phyloP scores from a whole-genome alignment of 306 rosid species.

The Potentilla sterilis region DNA sequence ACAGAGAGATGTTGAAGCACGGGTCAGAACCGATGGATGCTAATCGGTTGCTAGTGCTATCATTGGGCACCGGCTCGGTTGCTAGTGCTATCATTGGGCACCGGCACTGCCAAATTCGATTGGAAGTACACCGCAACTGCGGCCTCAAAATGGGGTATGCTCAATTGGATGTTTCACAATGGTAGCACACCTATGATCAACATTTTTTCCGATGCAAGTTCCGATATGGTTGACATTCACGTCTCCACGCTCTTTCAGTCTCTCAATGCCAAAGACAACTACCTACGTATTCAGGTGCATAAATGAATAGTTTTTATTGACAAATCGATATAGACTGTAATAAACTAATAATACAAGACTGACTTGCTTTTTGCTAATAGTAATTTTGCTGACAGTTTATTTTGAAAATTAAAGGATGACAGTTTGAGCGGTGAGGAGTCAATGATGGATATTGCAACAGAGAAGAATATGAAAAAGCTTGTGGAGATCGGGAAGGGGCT shows the following conservation, averaged over 20 bases:
- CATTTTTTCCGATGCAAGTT: slow-evolving; percentile 30
- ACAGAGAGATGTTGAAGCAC: slow-evolving; percentile 21
- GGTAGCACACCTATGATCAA: slow-evolving; percentile 35
- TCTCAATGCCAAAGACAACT: slow-evolving; percentile 15
- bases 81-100: slow-evolving; percentile 44
- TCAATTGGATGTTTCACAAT: slow-evolving; percentile 32
- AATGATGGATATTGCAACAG: slow-evolving; percentile 23
- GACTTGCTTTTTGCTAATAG: not conserved
- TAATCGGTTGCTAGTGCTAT: slow-evolving; percentile 33
- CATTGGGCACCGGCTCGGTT: slow-evolving; percentile 42
- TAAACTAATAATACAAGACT: not conserved
- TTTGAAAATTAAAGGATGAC: slow-evolving; percentile 28
- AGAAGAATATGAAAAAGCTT: slow-evolving; percentile 28
- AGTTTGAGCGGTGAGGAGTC: slow-evolving; percentile 23
- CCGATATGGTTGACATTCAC: slow-evolving; percentile 45
- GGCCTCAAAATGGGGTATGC: slow-evolving; percentile 39
- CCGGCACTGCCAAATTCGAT: slow-evolving; percentile 32
- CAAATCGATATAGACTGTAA: not conserved
- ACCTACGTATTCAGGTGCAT: slow-evolving; percentile 42
- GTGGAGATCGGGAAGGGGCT: slow-evolving; percentile 24
- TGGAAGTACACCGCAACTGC: slow-evolving; percentile 30
- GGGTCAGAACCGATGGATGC: slow-evolving; percentile 29
- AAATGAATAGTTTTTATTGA: not conserved
- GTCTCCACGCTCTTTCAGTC: slow-evolving; percentile 42
- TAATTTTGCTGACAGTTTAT: not conserved